Base-by-base conservation (phyloP, 2,329 filamentous ascomycete genomes). In the Diaporthe citrichinensis region DNA sequence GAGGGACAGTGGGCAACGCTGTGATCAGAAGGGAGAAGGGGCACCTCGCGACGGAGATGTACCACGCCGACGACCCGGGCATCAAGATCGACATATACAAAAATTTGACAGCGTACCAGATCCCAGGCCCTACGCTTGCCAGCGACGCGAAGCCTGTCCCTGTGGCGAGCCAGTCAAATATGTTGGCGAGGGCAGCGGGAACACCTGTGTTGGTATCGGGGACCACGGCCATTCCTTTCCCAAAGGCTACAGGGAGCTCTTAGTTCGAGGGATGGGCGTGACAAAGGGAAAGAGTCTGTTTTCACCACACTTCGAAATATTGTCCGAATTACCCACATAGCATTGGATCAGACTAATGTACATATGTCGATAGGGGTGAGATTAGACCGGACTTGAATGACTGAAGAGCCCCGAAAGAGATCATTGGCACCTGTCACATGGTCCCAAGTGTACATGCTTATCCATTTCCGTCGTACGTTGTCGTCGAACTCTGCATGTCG, bases 91-190 rank as follows among this genome's bases (percentile, higher is more conserved):
- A 82, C 71, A 78, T 81, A 6, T 79, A 77, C 15, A 73, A 74
- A 57, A 73, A 72, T 14, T 10, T 80, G 61, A 76, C 68, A 31
- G 77, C 72, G 28, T 83, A 83, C 68, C 55, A 49, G 2, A 80
- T 83, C 1, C 81, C 81, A 0, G 81, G 81, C 1, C 81, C 81
- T 51, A 79, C 80, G 34, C 55, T 82, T 41, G 80, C 78, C 4
- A 69, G 53, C 7, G 74, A 78, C n/a, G 80, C 80, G 8, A 77
- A 55, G 74, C 80, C 80, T 3, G 71, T 82, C 51, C 78, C 79
- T 61, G 65, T 80, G 68, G 46, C 72, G 14, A 53, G 76, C 72
- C 81, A 82, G 78, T 65, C 12, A 2, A 74, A 68, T 12, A 79
- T 78, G 20, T 1, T 76, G 44, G 71, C 69, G 8, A 74, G 25